Percentiles rank a stretch among this genome's conserved stretches.
phyloP scores from a whole-genome alignment of 805 yeast genomes.

The Vanderwaltozyma verrucispora region DNA sequence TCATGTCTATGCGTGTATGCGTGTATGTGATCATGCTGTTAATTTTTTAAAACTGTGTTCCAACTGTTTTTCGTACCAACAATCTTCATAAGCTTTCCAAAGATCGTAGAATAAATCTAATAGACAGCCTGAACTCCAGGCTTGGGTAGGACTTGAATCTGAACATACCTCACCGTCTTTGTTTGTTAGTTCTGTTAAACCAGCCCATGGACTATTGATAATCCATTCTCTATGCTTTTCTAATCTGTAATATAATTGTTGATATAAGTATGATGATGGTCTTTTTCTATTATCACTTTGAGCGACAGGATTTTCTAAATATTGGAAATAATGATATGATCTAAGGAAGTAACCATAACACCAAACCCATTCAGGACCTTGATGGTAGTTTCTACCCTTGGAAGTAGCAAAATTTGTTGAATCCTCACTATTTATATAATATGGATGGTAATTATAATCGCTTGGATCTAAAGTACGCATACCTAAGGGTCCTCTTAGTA shows the following conservation, averaged over 20 bases:
- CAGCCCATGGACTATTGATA: slow-evolving; percentile 78
- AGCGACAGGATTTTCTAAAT: slow-evolving; percentile 29
- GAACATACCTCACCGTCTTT: slow-evolving; percentile 71
- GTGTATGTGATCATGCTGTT: too few relatives aligned
- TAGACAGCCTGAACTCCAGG: slow-evolving; percentile 88
- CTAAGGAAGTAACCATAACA: slow-evolving; percentile 76
- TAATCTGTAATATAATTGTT: slow-evolving; percentile 50
- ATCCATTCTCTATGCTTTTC: slow-evolving; percentile 63
- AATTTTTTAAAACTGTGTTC: neutral
- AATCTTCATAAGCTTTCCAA: slow-evolving; percentile 10
- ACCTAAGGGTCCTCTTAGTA: slow-evolving; percentile 82
- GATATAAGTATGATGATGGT: slow-evolving; percentile 45
- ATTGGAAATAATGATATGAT: slow-evolving; percentile 53
- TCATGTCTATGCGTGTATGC: too few relatives aligned
- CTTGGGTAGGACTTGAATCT: slow-evolving; percentile 93
- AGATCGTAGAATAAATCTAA: slow-evolving; percentile 68
- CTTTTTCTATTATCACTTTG: slow-evolving; percentile 21
- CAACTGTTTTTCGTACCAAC: slow-evolving; percentile 2
- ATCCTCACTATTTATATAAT: slow-evolving; percentile 73
- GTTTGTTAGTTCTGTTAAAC: slow-evolving; percentile 84
- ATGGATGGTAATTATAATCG: slow-evolving; percentile 86
- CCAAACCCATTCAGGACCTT: slow-evolving; percentile 99
- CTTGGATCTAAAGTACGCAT: slow-evolving; percentile 87
- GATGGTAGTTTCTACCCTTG: slow-evolving; percentile 94
- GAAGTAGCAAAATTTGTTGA: slow-evolving; percentile 82